Base-by-base conservation (phyloP, 2,329 filamentous ascomycete species). In the Colletotrichum tofieldiae region DNA sequence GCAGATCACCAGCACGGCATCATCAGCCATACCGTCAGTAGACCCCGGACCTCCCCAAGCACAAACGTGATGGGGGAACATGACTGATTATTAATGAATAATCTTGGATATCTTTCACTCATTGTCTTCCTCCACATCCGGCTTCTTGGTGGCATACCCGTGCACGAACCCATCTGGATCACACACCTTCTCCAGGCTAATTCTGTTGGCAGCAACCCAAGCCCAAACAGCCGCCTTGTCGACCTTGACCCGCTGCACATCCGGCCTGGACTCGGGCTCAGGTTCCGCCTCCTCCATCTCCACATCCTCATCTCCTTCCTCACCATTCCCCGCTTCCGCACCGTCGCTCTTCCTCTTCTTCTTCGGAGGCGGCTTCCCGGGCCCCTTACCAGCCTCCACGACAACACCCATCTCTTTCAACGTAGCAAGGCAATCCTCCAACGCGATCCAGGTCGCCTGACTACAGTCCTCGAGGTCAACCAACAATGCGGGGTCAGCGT, bases 391-490 rank as follows among this genome's bases (percentile, higher is more conserved):
- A 75, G 85, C 88, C 77, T 92, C 86, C 81, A 91, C 81, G 59
- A 93, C 85, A 45, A 96, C 84, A 11, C 89, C 91, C 94, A 98
- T 98, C 70, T 94, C 92, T 72, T 93, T 90, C 65, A 98, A 84
- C 32, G 94, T 91, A 0, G 86, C 86, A 54, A 97, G 88, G 70
- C 96, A 94, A 82, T 98, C 96, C 54, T 98, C 96, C 0, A 89
- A 88, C 67, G 93, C 86, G 80, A 98, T 97, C 86, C 94, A 97
- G 0, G 95, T 98, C 49, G 89, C 91, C 60, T 89, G 85, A 65
- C 93, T 94, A 77, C 96, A 92, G 69, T 93, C 89, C 59, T 91
- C 88, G 14, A 97, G 85, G 14, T 92, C 92, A 0, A 91, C 83
- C 65, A 95, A 82, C 5, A 85, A 78, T 23, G 41, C 55, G 41